A percentile compares a stretch with the other conserved stretches of the same genome.
Conservation (phyloP, 108 stramenopile species). For the Parietichytrium sp. region DNA sequence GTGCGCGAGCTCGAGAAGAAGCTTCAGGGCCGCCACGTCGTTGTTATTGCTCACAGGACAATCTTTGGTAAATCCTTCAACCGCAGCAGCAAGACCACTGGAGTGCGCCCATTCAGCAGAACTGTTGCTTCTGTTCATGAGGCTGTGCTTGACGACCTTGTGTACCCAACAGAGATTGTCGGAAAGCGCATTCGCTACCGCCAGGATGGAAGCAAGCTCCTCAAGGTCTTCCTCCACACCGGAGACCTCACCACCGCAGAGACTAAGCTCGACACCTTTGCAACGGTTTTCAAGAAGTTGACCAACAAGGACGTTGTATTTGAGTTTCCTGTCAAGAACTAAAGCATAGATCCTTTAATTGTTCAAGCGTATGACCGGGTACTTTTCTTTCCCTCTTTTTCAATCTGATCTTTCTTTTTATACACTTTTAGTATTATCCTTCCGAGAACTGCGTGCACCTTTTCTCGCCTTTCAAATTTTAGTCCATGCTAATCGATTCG, state of each 20-base stretch:
- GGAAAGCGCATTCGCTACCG: conserved; percentile 98
- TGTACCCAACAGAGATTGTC: conserved; percentile 97
- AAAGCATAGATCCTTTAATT: too few species aligned
- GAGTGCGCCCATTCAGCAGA: conserved; percentile 90
- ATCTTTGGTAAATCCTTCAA: conserved; percentile 90
- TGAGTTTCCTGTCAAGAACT: conserved; percentile 50
- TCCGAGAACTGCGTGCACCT: too few species aligned
- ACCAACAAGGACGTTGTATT: conserved; percentile 97
- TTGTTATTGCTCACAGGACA: conserved; percentile 94
- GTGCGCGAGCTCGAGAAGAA: conserved; percentile 99
- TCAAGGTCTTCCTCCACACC: conserved; percentile 92
- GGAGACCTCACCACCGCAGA: conserved; percentile 96
- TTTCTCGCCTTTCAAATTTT: too few species aligned
- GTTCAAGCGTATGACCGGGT: too few species aligned
- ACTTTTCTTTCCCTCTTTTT: too few species aligned
- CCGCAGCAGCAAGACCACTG: conserved; percentile 82
- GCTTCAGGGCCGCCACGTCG: conserved; percentile 92
- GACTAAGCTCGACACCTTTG: conserved; percentile 90
- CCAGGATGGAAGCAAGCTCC: conserved; percentile 89
- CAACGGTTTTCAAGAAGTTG: conserved; percentile 94
- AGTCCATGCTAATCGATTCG: too few species aligned
- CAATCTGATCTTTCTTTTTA: too few species aligned
- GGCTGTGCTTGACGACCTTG: conserved; percentile 95
- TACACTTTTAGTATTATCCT: too few species aligned
- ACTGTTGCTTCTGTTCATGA: conserved; percentile 97